Conservation (phyloP, 192 early-diverging fungal species). For the Phycomyces nitens region DNA sequence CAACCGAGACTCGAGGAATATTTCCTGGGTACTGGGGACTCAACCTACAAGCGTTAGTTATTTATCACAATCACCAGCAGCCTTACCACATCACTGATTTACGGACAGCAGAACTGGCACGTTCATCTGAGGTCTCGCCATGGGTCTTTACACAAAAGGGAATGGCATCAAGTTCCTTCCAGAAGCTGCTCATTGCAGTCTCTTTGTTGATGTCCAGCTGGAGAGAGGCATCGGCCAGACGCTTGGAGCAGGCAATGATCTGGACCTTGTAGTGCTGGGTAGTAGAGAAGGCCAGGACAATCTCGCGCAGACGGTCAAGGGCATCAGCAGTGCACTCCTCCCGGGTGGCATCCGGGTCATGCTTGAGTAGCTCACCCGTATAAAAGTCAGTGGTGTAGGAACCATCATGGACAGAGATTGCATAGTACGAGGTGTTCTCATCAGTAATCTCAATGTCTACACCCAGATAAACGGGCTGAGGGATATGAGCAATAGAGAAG, state of each 20-base stretch:
- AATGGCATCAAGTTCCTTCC: conserved; percentile 73
- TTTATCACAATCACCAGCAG: no score
- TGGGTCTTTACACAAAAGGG: conserved; percentile 68
- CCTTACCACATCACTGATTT: conserved; percentile 62
- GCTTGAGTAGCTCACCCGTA: conserved; percentile 37
- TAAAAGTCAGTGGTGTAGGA: conserved; percentile 59
- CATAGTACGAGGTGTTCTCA: conserved; percentile 42
- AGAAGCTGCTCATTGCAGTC: conserved; percentile 54
- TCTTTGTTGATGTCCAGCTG: conserved; percentile 7
- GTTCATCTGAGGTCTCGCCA: conserved; percentile 61
- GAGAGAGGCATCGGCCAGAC: conserved; percentile 34
- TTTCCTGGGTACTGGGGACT: conserved; percentile 68
- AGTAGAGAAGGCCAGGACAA: conserved; percentile 49
- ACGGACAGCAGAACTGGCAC: conserved; percentile 67
- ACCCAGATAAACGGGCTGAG: conserved; percentile 50
- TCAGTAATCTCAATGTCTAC: conserved; percentile 42
- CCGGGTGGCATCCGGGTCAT: conserved; percentile 1
- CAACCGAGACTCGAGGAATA: conserved; percentile 68
- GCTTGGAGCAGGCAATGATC: conserved; percentile 57
- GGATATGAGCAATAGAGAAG: conserved; percentile 30
- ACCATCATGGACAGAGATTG: conserved; percentile 71
- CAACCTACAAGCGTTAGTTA: no score
- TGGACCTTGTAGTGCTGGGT: conserved; percentile 67
- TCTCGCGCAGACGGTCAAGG: conserved; percentile 49
- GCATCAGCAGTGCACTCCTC: conserved; percentile 34